Conservation (phyloP, 2,329 filamentous ascomycete species). For the Chrysoporthe puriensis region DNA sequence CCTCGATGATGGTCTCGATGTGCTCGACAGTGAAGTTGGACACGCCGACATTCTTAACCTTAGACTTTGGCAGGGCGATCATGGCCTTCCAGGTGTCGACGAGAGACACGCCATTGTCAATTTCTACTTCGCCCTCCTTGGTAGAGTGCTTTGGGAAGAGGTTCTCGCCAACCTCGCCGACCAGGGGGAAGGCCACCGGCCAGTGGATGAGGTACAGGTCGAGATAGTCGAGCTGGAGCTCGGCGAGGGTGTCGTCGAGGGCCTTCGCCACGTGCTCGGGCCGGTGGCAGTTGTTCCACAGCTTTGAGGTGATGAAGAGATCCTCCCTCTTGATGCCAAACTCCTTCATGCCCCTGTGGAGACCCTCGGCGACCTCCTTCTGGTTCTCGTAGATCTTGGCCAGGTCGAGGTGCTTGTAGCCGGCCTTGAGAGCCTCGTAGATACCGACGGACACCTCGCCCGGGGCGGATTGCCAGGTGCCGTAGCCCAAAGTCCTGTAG, state of each 20-base stretch:
- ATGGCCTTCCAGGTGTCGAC: constrained; percentile 50
- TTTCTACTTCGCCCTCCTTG: constrained; percentile 41
- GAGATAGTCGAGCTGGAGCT: constrained; percentile 60
- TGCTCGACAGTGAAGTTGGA: constrained; percentile 72
- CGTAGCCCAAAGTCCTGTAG: constrained; percentile 41
- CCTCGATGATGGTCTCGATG: constrained; percentile 59
- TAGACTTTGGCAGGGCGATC: constrained; percentile 54
- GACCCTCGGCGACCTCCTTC: constrained; percentile 59
- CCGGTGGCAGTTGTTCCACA: constrained; percentile 67
- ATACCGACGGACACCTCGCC: constrained; percentile 68
- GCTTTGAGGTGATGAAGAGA: constrained; percentile 70
- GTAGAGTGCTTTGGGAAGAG: constrained; percentile 48
- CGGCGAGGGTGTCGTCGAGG: constrained; percentile 58
- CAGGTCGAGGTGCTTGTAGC: constrained; percentile 65
- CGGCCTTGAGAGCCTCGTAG: constrained; percentile 63
- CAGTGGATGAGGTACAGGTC: constrained; percentile 69
- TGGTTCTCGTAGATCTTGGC: constrained; percentile 67
- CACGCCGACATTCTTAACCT: constrained; percentile 70
- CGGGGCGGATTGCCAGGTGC: constrained; percentile 70
- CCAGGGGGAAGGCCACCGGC: constrained; percentile 51
- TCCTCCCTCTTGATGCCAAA: constrained; percentile 58
- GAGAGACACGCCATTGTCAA: constrained; percentile 49
- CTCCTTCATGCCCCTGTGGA: constrained; percentile 50
- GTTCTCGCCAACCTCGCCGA: constrained; percentile 37
- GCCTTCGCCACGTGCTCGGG: constrained; percentile 62